Conservation (phyloP, 805 yeast genomes). For the Candida montana region DNA sequence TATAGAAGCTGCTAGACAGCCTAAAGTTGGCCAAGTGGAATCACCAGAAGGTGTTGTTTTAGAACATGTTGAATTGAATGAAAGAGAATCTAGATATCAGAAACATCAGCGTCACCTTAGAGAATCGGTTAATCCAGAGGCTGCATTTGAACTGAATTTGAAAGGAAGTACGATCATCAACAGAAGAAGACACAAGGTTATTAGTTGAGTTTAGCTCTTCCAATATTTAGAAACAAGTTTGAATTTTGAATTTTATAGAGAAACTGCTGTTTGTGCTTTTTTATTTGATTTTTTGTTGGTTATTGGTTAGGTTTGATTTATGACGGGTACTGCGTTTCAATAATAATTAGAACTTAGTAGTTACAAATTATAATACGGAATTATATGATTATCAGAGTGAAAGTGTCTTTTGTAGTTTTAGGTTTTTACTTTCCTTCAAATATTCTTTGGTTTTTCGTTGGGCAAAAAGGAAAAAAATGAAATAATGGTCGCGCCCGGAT, state of each 20-base stretch:
- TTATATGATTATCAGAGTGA: too few species aligned
- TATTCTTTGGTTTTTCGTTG: background rate
- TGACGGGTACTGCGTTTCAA: too few species aligned
- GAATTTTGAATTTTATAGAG: too few species aligned
- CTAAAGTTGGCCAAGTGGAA: constrained; percentile 15
- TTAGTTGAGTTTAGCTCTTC: constrained; percentile 8
- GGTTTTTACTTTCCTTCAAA: too few species aligned
- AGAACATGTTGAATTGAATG: constrained; percentile 11
- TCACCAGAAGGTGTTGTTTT: constrained; percentile 17
- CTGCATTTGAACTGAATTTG: constrained; percentile 31
- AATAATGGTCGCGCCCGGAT: constrained; percentile 29
- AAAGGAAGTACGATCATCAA: constrained; percentile 36
- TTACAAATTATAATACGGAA: too few species aligned
- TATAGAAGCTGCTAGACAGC: constrained; percentile 7
- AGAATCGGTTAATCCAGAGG: constrained; percentile 6
- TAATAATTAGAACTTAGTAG: too few species aligned
- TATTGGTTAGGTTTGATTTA: background rate
- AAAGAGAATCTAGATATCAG: constrained; percentile 8
- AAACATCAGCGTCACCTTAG: constrained; percentile 11
- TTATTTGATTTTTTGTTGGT: too few species aligned
- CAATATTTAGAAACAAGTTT: too few species aligned
- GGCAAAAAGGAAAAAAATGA: constrained; percentile 3
- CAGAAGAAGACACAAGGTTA: constrained; percentile 31
- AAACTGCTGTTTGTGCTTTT: background rate
- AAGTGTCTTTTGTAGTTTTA: too few species aligned